Conservation (phyloP, 2,329 filamentous ascomycete genomes). For the Calycina marina region DNA sequence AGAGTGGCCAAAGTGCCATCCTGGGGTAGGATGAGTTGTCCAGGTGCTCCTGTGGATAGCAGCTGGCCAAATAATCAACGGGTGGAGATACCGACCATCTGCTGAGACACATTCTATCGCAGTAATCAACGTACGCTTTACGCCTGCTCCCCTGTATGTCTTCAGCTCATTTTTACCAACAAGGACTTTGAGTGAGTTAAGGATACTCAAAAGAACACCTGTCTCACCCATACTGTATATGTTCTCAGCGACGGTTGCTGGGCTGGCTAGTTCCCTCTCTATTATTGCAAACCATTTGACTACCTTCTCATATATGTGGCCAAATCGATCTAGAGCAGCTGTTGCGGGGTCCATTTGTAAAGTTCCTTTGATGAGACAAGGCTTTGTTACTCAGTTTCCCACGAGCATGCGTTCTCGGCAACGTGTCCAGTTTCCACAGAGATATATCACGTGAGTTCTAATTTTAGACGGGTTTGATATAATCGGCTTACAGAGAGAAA, state of each 20-base stretch:
- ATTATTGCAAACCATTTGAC: neutral
- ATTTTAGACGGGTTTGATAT: no score
- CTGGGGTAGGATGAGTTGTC: slow-evolving; percentile 5
- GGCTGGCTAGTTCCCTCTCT: neutral
- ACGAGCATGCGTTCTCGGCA: no score
- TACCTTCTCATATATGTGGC: slow-evolving; percentile 21
- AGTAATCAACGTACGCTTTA: slow-evolving; percentile 14
- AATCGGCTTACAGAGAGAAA: no score
- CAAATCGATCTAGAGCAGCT: no score
- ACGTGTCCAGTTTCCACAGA: no score
- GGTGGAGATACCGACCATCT: slow-evolving; percentile 13
- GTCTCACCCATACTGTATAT: slow-evolving; percentile 17
- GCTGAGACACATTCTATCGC: slow-evolving; percentile 6
- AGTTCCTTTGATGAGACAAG: no score
- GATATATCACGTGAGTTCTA: no score
- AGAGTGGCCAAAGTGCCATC: slow-evolving; percentile 17
- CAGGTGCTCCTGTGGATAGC: slow-evolving; percentile 2
- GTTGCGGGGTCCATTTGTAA: no score
- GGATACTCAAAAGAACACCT: slow-evolving; percentile 16
- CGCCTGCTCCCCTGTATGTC: slow-evolving; percentile 14
- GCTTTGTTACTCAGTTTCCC: no score
- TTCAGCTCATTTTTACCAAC: slow-evolving; percentile 15
- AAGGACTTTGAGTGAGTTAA: slow-evolving; percentile 20
- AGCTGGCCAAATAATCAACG: slow-evolving; percentile 18
- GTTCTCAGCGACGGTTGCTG: neutral